Evolutionary conservation across 257 asterid genomes (phyloP).

Genomic region (Nicotiana tabacum): DNA sequence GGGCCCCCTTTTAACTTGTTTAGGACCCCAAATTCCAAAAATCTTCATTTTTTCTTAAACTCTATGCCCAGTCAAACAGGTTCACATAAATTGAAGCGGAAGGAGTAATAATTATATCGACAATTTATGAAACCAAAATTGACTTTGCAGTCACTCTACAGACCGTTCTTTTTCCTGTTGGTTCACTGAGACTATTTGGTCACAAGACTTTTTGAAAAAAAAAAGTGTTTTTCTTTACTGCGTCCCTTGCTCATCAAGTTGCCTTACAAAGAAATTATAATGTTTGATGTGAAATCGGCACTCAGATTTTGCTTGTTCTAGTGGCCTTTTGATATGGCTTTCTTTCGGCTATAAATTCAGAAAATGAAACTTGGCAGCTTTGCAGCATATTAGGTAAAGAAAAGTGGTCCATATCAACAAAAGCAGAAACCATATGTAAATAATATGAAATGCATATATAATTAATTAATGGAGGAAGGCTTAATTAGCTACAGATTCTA

Average conservation of each 20-base stretch:
- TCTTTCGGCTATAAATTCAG: conserved; percentile 9
- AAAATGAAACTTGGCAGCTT: conserved; percentile 2
- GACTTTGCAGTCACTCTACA: not conserved
- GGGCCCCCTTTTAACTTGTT: no score
- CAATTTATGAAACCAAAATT: not conserved
- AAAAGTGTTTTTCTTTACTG: not conserved
- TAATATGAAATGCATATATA: conserved; percentile 11
- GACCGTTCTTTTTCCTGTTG: not conserved
- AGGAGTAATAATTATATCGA: not conserved
- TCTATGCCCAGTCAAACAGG: no score
- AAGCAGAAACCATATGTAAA: conserved; percentile 6
- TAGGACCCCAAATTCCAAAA: no score
- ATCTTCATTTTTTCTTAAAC: no score
- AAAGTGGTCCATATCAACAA: not conserved
- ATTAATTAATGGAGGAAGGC: conserved; percentile 12
- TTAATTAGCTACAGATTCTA: conserved; percentile 15
- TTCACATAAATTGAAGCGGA: no score
- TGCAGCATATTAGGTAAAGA: conserved; percentile 12
- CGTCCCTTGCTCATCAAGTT: conserved; percentile 16
- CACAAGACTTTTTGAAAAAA: not conserved
- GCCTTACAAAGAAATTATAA: conserved; percentile 10
- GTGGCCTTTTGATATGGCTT: conserved; percentile 11
- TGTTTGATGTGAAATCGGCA: not conserved
- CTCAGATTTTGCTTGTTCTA: not conserved
- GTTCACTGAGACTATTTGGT: not conserved